Conservation (phyloP, 768 basidiomycete genomes). For the Phallus indusiatus region DNA sequence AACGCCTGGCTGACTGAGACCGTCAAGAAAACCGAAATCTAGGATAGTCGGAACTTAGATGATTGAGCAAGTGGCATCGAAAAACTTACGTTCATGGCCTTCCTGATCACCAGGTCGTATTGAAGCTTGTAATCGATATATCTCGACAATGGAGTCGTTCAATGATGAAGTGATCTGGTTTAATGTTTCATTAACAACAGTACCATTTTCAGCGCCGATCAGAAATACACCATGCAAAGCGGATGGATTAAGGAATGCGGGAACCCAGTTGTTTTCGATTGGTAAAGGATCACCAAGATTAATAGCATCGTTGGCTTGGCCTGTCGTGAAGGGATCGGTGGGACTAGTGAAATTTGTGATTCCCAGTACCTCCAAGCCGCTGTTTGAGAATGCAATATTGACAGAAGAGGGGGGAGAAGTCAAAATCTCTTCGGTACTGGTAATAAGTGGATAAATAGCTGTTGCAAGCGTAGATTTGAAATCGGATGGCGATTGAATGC, state of each 20-base stretch:
- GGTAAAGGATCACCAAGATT: conserved; percentile 29
- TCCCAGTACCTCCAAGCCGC: conserved; percentile 31
- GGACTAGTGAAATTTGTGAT: conserved; percentile 27
- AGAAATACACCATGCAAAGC: conserved; percentile 41
- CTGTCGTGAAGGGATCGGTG: conserved; percentile 29
- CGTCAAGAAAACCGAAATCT: conserved; percentile 23
- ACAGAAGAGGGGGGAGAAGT: conserved; percentile 29
- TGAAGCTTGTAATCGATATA: conserved; percentile 28
- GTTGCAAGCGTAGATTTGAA: conserved; percentile 34
- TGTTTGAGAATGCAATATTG: conserved; percentile 46
- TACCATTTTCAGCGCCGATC: conserved; percentile 36
- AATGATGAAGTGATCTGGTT: conserved; percentile 25
- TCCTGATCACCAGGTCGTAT: conserved; percentile 19
- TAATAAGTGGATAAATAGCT: conserved; percentile 35
- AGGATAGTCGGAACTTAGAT: conserved; percentile 4
- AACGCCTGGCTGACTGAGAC: conserved; percentile 23
- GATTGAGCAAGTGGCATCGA: background rate
- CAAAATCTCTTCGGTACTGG: conserved; percentile 33
- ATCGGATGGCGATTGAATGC: conserved; percentile 30
- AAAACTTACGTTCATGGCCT: conserved; percentile 19
- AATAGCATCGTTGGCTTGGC: conserved; percentile 31
- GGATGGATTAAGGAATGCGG: conserved; percentile 29
- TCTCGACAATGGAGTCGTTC: conserved; percentile 30
- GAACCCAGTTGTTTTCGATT: conserved; percentile 33
- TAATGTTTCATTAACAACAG: conserved; percentile 20